These are phyloP conservation scores for Candida pseudoglaebosa DNA, from an alignment of 805 yeast species.

Conservation along the genomic window DNA sequence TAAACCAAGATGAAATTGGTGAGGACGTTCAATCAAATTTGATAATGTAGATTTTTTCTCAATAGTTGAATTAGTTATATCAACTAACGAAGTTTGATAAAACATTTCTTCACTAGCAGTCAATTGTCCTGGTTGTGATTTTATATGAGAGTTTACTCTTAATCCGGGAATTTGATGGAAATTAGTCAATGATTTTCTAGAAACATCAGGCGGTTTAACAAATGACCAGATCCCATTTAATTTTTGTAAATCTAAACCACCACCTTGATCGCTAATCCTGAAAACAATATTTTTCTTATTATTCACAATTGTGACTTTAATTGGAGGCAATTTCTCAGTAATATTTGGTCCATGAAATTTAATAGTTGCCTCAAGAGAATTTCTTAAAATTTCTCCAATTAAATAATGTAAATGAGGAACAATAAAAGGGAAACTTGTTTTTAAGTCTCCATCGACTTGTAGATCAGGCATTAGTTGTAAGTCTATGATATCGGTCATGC, in stretches of 20 bases:
- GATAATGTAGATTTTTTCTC: conserved; percentile 52
- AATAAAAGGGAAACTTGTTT: conserved; percentile 73
- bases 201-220: conserved; percentile 63
- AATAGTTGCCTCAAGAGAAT: conserved; percentile 80
- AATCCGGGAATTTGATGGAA: conserved; percentile 71
- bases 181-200: conserved; percentile 55
- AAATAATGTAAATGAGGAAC: conserved; percentile 83
- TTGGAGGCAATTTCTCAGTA: conserved; percentile 55
- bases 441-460: conserved; percentile 67
- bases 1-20: conserved; percentile 72
- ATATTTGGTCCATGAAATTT: conserved; percentile 25
- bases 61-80: conserved; percentile 21
- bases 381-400: conserved; percentile 82
- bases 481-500: conserved; percentile 49
- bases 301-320: conserved; percentile 70
- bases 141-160: conserved; percentile 36
- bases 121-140: conserved; percentile 1
- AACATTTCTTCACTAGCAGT: conserved; percentile 17
- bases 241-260: conserved; percentile 67
- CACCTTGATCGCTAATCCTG: conserved; percentile 85
- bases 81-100: conserved; percentile 37
- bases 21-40: conserved; percentile 66
- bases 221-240: conserved; percentile 80
- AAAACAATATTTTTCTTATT: conserved; percentile 65
- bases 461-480: conserved; percentile 64